Evolutionary conservation across 768 basidiomycete species (phyloP).

Genomic region (Termitomyces sp.): DNA sequence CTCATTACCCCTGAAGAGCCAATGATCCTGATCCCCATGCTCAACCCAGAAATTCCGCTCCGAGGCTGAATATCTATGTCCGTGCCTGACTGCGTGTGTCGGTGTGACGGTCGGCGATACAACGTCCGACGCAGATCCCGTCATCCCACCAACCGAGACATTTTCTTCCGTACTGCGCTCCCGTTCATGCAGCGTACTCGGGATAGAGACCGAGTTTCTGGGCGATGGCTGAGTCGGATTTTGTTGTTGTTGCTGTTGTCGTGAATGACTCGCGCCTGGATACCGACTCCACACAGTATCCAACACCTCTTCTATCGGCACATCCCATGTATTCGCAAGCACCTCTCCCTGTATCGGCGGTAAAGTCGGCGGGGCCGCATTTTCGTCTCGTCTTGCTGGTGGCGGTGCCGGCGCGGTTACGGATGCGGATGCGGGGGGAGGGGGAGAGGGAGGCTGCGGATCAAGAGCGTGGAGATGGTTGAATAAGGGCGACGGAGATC

Average conservation of each 20-base stretch:
- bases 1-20: no score
- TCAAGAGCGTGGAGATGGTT: constrained; percentile 7
- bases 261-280: not conserved
- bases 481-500: constrained; percentile 12
- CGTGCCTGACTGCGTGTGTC: not conserved
- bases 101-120: not conserved
- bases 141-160: not conserved
- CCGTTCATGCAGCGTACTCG: not conserved
- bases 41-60: no score
- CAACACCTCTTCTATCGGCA: constrained; percentile 2
- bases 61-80: no score
- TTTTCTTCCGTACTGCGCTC: not conserved
- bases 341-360: constrained; percentile 5
- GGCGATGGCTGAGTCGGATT: not conserved
- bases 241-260: no score
- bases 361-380: constrained; percentile 8
- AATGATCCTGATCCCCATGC: no score
- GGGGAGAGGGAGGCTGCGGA: not conserved
- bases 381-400: not conserved
- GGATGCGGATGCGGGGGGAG: not conserved
- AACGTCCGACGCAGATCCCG: not conserved
- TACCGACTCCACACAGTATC: not conserved
- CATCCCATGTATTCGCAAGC: not conserved
- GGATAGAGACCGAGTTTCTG: not conserved
- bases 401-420: not conserved